A percentile compares a stretch with the other conserved stretches of the same genome.
Conservation (phyloP, 805 yeast species). For the Zygoascus bituminiphila region DNA sequence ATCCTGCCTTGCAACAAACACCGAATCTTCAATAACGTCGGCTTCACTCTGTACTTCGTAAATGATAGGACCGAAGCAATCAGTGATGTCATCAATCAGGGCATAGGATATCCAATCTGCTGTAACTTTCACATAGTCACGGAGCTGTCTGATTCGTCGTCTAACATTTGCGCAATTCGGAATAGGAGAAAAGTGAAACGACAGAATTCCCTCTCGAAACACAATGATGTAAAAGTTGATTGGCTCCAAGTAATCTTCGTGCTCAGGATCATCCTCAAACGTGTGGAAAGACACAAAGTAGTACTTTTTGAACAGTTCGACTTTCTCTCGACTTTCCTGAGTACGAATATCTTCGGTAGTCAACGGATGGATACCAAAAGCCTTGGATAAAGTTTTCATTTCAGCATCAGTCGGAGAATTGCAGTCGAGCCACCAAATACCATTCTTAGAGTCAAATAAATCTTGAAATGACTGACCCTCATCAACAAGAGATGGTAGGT, state of each 20-base stretch:
- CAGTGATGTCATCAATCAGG: conserved; percentile 56
- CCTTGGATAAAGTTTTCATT: conserved; percentile 84
- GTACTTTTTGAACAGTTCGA: conserved; percentile 80
- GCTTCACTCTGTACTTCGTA: conserved; percentile 53
- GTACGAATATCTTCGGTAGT: conserved; percentile 95
- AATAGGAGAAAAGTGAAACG: conserved; percentile 54
- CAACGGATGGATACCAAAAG: conserved; percentile 95
- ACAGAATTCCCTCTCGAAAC: conserved; percentile 49
- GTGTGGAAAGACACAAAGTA: conserved; percentile 97
- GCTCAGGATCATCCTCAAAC: conserved; percentile 76
- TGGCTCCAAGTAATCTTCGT: conserved; percentile 71
- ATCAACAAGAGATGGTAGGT: conserved; percentile 62
- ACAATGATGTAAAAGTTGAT: conserved; percentile 54
- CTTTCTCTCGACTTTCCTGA: conserved; percentile 96
- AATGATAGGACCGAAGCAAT: conserved; percentile 55
- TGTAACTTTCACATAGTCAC: conserved; percentile 51
- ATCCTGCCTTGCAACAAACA: conserved; percentile 65
- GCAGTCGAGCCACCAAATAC: conserved; percentile 96
- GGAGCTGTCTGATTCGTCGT: conserved; percentile 53
- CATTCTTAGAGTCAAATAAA: conserved; percentile 62
- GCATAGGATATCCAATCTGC: conserved; percentile 65
- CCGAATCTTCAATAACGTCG: conserved; percentile 68
- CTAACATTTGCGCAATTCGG: conserved; percentile 53
- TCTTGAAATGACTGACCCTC: conserved; percentile 54
- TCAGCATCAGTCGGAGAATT: conserved; percentile 90